Evolutionary conservation across 768 basidiomycete species (phyloP).

Genomic region (Clitopilus passeckerianus): DNA sequence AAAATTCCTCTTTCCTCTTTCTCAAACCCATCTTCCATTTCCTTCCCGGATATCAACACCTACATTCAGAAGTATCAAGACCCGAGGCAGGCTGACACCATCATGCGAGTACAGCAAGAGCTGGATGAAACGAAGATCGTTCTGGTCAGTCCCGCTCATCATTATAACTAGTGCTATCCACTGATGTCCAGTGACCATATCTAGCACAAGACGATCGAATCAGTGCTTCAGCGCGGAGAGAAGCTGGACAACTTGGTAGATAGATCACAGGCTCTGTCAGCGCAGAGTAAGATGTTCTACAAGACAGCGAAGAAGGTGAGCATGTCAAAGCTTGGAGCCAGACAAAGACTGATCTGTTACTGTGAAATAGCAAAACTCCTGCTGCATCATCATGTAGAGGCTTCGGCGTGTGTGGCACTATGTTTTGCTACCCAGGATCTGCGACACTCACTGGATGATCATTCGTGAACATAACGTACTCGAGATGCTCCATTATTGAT

Average conservation of each 20-base stretch:
- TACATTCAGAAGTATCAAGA: slow-evolving; percentile 95
- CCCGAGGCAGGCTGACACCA: slow-evolving; percentile 93
- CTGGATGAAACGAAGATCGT: slow-evolving; percentile 99
- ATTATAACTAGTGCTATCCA: neutral
- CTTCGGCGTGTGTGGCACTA: neutral
- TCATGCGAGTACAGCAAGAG: slow-evolving; percentile 98
- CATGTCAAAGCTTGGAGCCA: neutral
- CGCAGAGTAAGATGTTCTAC: slow-evolving; percentile 97
- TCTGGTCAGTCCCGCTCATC: slow-evolving; percentile 50
- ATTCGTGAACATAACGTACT: neutral
- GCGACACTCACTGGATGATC: too few species aligned
- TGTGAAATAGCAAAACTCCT: slow-evolving; percentile 80
- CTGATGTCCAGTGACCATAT: slow-evolving; percentile 2
- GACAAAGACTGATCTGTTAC: neutral
- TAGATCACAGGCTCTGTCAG: slow-evolving; percentile 81
- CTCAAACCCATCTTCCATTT: slow-evolving; percentile 60
- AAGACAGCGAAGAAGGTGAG: slow-evolving; percentile 98
- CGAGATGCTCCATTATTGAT: neutral
- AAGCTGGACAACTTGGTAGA: slow-evolving; percentile 95
- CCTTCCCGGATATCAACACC: slow-evolving; percentile 68
- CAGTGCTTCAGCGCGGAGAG: slow-evolving; percentile 93
- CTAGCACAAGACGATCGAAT: slow-evolving; percentile 99
- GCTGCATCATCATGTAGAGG: slow-evolving; percentile 78
- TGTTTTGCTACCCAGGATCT: slow-evolving; percentile 11
- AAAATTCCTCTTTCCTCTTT: slow-evolving; percentile 73